Evolutionary conservation across 2,329 filamentous ascomycete genomes (phyloP).

Genomic region (Aciculosporium take): DNA sequence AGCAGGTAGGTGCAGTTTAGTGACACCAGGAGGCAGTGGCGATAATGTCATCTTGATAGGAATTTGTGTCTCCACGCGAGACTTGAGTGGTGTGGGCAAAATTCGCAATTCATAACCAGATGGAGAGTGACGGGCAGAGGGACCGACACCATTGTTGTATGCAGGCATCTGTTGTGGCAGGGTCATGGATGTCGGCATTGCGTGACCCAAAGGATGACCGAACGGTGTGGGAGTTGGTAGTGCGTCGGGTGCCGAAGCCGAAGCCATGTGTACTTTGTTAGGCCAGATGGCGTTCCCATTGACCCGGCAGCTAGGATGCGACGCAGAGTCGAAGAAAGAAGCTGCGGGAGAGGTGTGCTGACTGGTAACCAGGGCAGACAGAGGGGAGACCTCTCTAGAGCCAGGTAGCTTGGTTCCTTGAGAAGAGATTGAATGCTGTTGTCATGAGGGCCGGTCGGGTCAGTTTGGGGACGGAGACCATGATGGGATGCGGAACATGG

Average conservation of each 20-base stretch:
- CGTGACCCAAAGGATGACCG: constrained; percentile 7
- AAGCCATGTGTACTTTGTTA: constrained; percentile 14
- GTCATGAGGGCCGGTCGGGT: constrained; percentile 16
- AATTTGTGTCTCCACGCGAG: constrained; percentile 92
- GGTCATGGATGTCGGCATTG: constrained; percentile 5
- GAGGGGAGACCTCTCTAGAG: constrained; percentile 41
- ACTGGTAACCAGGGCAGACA: constrained; percentile 35
- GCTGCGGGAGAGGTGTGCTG: constrained; percentile 36
- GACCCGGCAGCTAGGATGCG: constrained; percentile 24
- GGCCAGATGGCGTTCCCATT: constrained; percentile 23
- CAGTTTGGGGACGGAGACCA: constrained; percentile 3
- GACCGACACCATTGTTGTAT: constrained; percentile 11
- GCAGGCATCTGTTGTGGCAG: constrained; percentile 16
- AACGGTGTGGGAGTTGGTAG: constrained; percentile 15
- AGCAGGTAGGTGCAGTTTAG: constrained; percentile 70
- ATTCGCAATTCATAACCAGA: constrained; percentile 37
- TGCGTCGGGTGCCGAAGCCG: constrained; percentile 12
- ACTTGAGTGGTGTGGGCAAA: constrained; percentile 61
- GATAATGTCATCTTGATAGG: constrained; percentile 70
- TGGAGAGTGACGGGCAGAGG: constrained; percentile 16
- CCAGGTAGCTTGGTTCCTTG: constrained; percentile 30
- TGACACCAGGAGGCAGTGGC: constrained; percentile 59
- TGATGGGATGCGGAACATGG: constrained; percentile 5
- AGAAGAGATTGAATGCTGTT: constrained; percentile 38
- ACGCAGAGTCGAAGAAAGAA: constrained; percentile 32